These are phyloP conservation scores for Juncus effusus DNA, from an alignment of 176 grass and related monocot genomes.

Conservation along the genomic window DNA sequence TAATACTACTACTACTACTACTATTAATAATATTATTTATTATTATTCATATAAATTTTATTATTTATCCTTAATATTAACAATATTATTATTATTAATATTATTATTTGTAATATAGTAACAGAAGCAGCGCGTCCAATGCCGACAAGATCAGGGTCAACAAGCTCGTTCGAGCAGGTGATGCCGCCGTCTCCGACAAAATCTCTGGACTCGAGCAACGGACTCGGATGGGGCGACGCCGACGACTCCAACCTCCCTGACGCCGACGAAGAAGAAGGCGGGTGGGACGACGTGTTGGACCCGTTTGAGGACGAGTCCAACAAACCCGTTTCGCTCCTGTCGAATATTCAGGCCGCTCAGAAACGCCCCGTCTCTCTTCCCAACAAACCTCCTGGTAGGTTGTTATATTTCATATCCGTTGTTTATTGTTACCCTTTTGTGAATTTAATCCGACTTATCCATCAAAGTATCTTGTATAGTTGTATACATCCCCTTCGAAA, in stretches of 20 bases:
- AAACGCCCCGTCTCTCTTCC: constrained; percentile 76
- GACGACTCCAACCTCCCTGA: constrained; percentile 55
- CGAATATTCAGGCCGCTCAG: constrained; percentile 91
- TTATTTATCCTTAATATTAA: constrained; percentile 1
- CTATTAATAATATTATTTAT: not conserved
- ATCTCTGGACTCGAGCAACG: constrained; percentile 36
- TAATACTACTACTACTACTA: constrained; percentile 21
- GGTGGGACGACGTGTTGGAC: constrained; percentile 87
- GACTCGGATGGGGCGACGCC: constrained; percentile 62
- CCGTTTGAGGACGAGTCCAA: constrained; percentile 47
- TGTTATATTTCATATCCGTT: constrained; percentile 30
- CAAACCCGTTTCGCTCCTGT: constrained; percentile 45
- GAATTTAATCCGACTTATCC: not conserved
- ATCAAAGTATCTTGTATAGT: too few relatives aligned
- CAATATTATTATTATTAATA: constrained; percentile 13
- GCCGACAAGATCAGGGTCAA: constrained; percentile 37
- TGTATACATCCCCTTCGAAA: too few relatives aligned
- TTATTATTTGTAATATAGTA: constrained; percentile 16
- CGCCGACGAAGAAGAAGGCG: constrained; percentile 61
- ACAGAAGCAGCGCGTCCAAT: constrained; percentile 27
- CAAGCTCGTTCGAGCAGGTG: constrained; percentile 56
- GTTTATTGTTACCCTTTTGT: constrained; percentile 1
- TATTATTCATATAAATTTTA: constrained; percentile 17
- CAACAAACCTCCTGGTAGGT: constrained; percentile 36
- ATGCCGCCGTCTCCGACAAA: constrained; percentile 65